A percentile compares a stretch with the other conserved stretches of the same genome.
Conservation (phyloP, 257 asterid species). For the Solanum chilense region DNA sequence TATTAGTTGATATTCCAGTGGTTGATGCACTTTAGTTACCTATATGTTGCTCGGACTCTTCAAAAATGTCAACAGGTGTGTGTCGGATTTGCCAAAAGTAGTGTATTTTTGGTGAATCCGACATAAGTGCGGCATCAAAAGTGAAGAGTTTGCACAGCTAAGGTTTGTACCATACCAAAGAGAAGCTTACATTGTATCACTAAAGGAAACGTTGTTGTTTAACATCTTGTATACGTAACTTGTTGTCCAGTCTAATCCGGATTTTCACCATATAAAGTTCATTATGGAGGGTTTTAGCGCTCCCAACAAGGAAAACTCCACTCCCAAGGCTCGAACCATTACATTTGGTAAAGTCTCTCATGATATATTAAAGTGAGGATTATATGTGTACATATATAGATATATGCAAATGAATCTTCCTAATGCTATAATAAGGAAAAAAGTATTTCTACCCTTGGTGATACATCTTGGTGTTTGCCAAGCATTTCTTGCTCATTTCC, state of each 20-base stretch:
- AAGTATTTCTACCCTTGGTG: neutral
- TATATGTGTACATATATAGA: neutral
- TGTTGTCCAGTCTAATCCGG: neutral
- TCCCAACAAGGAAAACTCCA: neutral
- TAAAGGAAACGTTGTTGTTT: neutral
- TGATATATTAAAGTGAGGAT: neutral
- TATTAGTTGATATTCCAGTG: neutral
- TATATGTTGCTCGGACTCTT: no score
- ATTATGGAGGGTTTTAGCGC: neutral
- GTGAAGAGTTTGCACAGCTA: no score
- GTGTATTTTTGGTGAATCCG: no score
- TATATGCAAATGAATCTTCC: neutral
- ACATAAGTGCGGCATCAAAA: no score
- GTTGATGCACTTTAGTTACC: neutral
- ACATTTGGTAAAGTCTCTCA: neutral
- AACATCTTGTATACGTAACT: neutral
- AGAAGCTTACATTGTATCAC: neutral
- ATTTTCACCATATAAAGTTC: neutral
- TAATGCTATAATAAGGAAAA: neutral
- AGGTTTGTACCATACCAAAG: neutral
- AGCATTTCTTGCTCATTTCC: conserved; percentile 29
- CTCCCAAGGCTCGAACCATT: neutral
- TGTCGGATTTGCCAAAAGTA: no score
- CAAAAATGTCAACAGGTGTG: no score
- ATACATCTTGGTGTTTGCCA: neutral